A percentile compares a stretch with the other conserved stretches of the same genome.
Evolutionary conservation across 2,329 filamentous ascomycete species (phyloP).

Genomic region (Beauveria sp.): DNA sequence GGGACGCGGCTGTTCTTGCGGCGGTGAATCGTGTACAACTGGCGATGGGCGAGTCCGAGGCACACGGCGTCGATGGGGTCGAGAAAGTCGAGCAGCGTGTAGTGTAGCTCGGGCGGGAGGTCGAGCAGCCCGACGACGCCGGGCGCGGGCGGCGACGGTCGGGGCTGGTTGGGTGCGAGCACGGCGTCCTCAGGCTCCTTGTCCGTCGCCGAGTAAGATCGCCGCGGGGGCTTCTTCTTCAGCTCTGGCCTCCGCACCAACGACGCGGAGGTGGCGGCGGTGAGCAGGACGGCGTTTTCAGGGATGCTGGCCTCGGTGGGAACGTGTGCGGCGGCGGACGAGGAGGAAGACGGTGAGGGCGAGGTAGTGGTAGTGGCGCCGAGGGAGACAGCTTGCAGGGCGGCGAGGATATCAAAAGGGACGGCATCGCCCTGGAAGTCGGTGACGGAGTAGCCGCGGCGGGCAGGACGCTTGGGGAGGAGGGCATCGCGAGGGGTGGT

Average conservation of each 20-base stretch:
- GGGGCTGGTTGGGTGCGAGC: slow-evolving; percentile 34
- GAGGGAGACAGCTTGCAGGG: slow-evolving; percentile 14
- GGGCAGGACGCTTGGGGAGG: slow-evolving; percentile 21
- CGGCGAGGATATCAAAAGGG: slow-evolving; percentile 13
- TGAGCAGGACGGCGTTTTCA: slow-evolving; percentile 22
- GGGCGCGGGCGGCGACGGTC: slow-evolving; percentile 32
- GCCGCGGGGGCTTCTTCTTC: slow-evolving; percentile 39
- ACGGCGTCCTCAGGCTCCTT: slow-evolving; percentile 40
- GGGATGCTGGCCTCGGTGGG: slow-evolving; percentile 26
- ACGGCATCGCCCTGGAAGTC: slow-evolving; percentile 31
- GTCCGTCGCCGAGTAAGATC: slow-evolving; percentile 55
- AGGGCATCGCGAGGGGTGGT: slow-evolving; percentile 9
- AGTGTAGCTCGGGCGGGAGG: slow-evolving; percentile 53
- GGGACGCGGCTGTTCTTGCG: slow-evolving; percentile 49
- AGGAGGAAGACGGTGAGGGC: slow-evolving; percentile 10
- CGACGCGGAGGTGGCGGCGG: slow-evolving; percentile 9
- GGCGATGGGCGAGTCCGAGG: slow-evolving; percentile 49
- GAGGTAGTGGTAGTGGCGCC: slow-evolving; percentile 9
- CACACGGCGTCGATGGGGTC: slow-evolving; percentile 59
- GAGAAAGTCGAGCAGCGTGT: slow-evolving; percentile 52
- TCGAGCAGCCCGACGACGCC: slow-evolving; percentile 32
- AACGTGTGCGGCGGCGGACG: slow-evolving; percentile 12
- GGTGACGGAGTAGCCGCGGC: slow-evolving; percentile 39
- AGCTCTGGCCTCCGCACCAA: background rate
- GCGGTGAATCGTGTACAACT: slow-evolving; percentile 52